Evolutionary conservation across 257 asterid genomes (phyloP), one percentile per base, ranked within the genome.

Genomic region (Mitragyna speciosa): DNA sequence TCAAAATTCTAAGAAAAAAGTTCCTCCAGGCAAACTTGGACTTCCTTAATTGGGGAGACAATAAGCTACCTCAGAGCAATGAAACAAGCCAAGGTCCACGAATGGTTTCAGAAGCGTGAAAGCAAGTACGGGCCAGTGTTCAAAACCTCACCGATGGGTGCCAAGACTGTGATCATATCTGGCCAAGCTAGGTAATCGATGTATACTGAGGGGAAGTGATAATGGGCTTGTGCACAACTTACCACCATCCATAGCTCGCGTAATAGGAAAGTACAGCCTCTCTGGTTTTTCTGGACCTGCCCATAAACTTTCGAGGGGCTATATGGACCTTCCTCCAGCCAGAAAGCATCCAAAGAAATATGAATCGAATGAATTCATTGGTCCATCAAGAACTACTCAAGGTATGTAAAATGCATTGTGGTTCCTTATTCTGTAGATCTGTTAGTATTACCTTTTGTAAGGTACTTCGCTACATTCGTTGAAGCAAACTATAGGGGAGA

Each of bases 201-300:
- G 56, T 49, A 74, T 74, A 8, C 78, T 74, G 20, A 54, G 78
- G 2, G 68, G 69, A 33, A 43, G 78, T n/a, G 69, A 22, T 22
- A 74, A 74, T 20, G 78, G 78, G 52, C 68, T 74, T 41, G 68
- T 74, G 31, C 39, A 74, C 24, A 31, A 36, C 68, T 49, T 56
- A 20, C 78, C 69, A 54, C 20, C 78, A 61, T n/a, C 78, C 20
- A 52, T 54, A 24, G 12, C 41, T 0, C 45, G 15, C 8, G 49
- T 74, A 30, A 74, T 74, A 10, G 78, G 78, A 56, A 36, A 74
- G 78, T 31, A 61, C 12, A 74, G 78, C 54, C 78, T 74, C 52
- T 31, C 68, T 12, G 33, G 31, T 12, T 43, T 74, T 26, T 74
- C 78, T 26, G 69, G 78, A 3, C 52, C 78, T 10, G 78, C 78